Conservation (phyloP, 352 stramenopile species). For the Lagenidium giganteum region DNA sequence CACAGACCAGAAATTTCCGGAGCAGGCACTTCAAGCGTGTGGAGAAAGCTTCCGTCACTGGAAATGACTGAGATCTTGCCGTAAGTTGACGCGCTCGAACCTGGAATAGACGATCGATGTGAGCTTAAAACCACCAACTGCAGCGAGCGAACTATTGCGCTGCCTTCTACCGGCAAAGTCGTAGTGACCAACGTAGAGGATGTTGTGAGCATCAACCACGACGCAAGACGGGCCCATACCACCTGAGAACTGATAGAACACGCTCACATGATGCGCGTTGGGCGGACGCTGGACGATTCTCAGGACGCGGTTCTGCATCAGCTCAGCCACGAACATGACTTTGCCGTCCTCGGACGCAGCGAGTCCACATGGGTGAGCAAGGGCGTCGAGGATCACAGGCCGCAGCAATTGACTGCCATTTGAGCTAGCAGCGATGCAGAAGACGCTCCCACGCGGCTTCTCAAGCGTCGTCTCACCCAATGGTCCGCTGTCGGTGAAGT, state of each 20-base stretch:
- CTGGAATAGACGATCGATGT: no score
- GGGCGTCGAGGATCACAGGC: constrained; percentile 60
- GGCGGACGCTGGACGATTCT: constrained; percentile 53
- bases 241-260: constrained; percentile 82
- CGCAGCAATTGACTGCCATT: constrained; percentile 71
- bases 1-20: constrained; percentile 76
- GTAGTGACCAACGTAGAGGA: constrained; percentile 79
- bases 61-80: constrained; percentile 71
- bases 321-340: constrained; percentile 67
- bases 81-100: no score
- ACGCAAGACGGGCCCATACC: constrained; percentile 75
- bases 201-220: constrained; percentile 46
- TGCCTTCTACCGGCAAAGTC: constrained; percentile 60
- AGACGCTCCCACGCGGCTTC: constrained; percentile 70
- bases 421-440: constrained; percentile 54
- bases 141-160: no score
- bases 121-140: background rate
- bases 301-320: constrained; percentile 77
- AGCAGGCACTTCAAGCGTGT: constrained; percentile 49
- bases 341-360: constrained; percentile 30
- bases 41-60: constrained; percentile 34
- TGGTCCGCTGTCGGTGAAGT: constrained; percentile 83
- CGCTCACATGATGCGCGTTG: constrained; percentile 67
- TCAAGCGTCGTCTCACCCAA: constrained; percentile 85
- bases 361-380: constrained; percentile 80